phyloP scores from a whole-genome alignment of 2,329 filamentous ascomycete species.

The Thermoascus crustaceus region DNA sequence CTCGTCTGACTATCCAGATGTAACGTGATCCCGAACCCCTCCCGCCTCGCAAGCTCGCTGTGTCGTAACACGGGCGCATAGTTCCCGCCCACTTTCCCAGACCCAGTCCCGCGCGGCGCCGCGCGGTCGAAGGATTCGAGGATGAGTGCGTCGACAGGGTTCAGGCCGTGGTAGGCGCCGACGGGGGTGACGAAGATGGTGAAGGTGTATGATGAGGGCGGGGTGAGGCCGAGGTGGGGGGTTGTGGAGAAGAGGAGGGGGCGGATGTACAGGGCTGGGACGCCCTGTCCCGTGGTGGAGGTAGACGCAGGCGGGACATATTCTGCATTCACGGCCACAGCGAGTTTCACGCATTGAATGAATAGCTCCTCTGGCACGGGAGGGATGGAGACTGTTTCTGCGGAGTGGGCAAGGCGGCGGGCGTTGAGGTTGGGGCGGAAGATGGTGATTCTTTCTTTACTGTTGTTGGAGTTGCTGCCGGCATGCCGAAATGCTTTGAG shows the following conservation, averaged over 20 bases:
- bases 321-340: constrained; percentile 79
- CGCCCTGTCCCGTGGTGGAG: constrained; percentile 77
- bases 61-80: constrained; percentile 86
- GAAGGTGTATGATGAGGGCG: constrained; percentile 89
- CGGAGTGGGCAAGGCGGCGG: constrained; percentile 72
- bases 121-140: constrained; percentile 90
- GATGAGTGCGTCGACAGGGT: constrained; percentile 79
- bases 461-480: constrained; percentile 49
- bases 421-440: constrained; percentile 88
- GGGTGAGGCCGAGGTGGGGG: constrained; percentile 76
- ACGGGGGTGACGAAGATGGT: constrained; percentile 84
- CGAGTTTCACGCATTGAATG: constrained; percentile 65
- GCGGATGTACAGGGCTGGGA: constrained; percentile 85
- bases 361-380: constrained; percentile 70
- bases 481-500: constrained; percentile 82
- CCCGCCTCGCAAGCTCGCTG: constrained; percentile 68
- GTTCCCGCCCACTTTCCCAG: constrained; percentile 92
- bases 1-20: constrained; percentile 81
- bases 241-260: constrained; percentile 81
- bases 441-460: too few species aligned
- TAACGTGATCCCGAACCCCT: constrained; percentile 88
- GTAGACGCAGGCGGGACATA: constrained; percentile 93
- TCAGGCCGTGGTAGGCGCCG: constrained; percentile 85
- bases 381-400: constrained; percentile 74
- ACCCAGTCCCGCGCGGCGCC: constrained; percentile 82